Conservation (phyloP, 2,329 filamentous ascomycete species). For the Cladosporium cucumerinum region DNA sequence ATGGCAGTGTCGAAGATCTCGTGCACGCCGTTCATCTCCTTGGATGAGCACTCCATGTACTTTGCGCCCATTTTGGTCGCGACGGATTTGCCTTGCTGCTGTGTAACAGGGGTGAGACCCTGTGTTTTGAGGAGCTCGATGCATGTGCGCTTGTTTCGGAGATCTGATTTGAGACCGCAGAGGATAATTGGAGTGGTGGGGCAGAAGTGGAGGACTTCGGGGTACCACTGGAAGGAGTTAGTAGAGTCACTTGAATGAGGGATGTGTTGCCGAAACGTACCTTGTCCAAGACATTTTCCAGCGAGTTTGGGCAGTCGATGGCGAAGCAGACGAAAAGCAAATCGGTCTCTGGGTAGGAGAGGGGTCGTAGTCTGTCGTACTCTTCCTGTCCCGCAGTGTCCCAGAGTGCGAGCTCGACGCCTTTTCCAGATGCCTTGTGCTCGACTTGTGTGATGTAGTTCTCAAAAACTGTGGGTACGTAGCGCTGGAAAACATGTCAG, state of each 20-base stretch:
- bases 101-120: slow-evolving; percentile 89
- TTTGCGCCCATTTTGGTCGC: slow-evolving; percentile 89
- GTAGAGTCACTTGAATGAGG: not conserved
- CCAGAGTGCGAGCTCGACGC: slow-evolving; percentile 94
- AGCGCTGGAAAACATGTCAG: slow-evolving; percentile 67
- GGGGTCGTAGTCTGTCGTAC: slow-evolving; percentile 90
- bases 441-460: slow-evolving; percentile 99
- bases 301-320: slow-evolving; percentile 95
- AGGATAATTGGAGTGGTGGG: slow-evolving; percentile 95
- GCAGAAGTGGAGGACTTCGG: slow-evolving; percentile 97
- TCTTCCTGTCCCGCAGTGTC: slow-evolving; percentile 98
- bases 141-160: slow-evolving; percentile 91
- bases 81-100: slow-evolving; percentile 81
- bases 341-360: slow-evolving; percentile 97
- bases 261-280: slow-evolving; percentile 48
- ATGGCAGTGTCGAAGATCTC: slow-evolving; percentile 94
- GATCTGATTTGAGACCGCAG: slow-evolving; percentile 93
- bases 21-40: slow-evolving; percentile 93
- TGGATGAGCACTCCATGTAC: slow-evolving; percentile 98
- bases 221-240: slow-evolving; percentile 74
- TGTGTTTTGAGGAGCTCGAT: slow-evolving; percentile 99
- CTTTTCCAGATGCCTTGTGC: slow-evolving; percentile 84
- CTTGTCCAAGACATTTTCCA: slow-evolving; percentile 99
- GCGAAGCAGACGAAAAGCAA: slow-evolving; percentile 98
- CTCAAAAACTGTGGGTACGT: slow-evolving; percentile 97